Conservation (phyloP, 2,329 filamentous ascomycete genomes). For the Incumbomyces lentus region DNA sequence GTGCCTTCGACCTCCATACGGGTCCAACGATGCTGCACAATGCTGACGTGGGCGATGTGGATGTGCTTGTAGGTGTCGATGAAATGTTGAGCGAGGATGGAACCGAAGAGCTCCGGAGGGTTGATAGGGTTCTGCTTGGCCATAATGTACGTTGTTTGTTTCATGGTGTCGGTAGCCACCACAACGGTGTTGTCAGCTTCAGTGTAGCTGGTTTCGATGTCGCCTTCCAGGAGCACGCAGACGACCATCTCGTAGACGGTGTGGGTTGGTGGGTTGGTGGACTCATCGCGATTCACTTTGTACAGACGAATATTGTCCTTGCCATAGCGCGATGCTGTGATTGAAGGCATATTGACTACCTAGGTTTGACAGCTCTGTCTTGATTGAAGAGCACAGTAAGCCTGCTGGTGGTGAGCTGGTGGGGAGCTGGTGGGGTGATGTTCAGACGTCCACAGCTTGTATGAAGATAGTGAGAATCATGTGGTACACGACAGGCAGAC, state of each 20-base stretch:
- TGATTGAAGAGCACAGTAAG: too few relatives aligned
- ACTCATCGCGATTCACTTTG: conserved; percentile 76
- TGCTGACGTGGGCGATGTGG: conserved; percentile 66
- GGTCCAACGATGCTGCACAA: conserved; percentile 83
- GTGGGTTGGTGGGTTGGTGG: conserved; percentile 56
- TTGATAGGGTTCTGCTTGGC: conserved; percentile 88
- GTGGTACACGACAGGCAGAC: background rate
- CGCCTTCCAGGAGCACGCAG: conserved; percentile 81
- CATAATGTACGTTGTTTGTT: conserved; percentile 92
- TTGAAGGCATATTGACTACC: conserved; percentile 24
- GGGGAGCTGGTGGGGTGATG: too few relatives aligned
- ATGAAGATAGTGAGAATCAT: background rate
- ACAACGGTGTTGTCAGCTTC: conserved; percentile 87
- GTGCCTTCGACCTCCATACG: conserved; percentile 78
- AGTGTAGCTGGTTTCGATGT: conserved; percentile 87
- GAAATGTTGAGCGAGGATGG: conserved; percentile 79
- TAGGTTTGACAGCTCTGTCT: too few relatives aligned
- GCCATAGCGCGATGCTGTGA: conserved; percentile 39
- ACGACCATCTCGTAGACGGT: conserved; percentile 92
- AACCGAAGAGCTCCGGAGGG: conserved; percentile 84
- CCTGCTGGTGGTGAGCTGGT: too few relatives aligned
- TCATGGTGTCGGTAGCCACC: conserved; percentile 94
- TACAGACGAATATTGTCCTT: conserved; percentile 97
- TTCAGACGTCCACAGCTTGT: too few relatives aligned
- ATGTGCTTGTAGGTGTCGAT: conserved; percentile 82